phyloP scores from a whole-genome alignment of 164 flowering plant genomes.

The Vitis amurensis region DNA sequence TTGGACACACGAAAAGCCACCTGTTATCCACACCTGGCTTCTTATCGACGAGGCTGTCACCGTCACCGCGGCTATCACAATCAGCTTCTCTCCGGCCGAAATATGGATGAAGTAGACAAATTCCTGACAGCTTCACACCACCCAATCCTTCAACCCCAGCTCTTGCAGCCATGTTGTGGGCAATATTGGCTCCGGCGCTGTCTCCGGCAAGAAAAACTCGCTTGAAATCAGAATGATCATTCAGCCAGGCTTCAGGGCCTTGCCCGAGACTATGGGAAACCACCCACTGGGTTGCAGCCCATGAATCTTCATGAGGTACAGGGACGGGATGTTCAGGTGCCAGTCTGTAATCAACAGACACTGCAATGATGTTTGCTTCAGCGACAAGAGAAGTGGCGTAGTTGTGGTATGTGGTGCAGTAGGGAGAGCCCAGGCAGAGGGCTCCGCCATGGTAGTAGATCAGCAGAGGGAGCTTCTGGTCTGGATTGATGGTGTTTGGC shows the following conservation, averaged over 20 bases:
- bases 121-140: background rate
- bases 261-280: background rate
- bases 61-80: too few relatives aligned
- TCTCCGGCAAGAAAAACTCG: constrained; percentile 11
- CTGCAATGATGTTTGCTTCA: constrained; percentile 1
- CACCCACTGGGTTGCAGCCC: constrained; percentile 11
- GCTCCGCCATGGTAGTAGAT: constrained; percentile 20
- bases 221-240: constrained; percentile 3
- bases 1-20: constrained; percentile 8
- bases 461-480: constrained; percentile 15
- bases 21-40: background rate
- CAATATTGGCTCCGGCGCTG: constrained; percentile 15
- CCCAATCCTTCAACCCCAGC: background rate
- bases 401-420: constrained; percentile 2
- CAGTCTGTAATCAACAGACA: constrained; percentile 14
- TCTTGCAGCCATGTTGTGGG: constrained; percentile 5
- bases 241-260: constrained; percentile 15
- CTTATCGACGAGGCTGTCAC: too few relatives aligned
- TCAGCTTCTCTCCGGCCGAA: background rate
- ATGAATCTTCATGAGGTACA: constrained; percentile 3
- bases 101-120: background rate
- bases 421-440: background rate
- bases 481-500: background rate
- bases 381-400: background rate
- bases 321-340: constrained; percentile 18